phyloP scores from a whole-genome alignment of 2,329 filamentous ascomycete species.

The Metarhizium rileyi region DNA sequence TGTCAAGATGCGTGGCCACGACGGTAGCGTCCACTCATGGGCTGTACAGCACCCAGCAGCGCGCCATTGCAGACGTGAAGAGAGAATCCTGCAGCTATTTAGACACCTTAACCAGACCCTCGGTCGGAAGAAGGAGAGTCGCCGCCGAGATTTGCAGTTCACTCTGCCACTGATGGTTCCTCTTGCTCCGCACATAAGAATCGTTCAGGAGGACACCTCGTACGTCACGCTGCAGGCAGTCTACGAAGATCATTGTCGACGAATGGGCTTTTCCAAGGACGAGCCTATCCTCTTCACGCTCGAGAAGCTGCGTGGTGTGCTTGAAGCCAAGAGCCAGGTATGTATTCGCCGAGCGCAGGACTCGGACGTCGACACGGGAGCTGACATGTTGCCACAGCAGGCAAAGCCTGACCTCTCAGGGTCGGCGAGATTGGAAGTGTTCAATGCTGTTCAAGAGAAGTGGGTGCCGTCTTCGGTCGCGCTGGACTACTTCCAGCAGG shows the following conservation, averaged over 20 bases:
- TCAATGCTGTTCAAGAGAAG: constrained; percentile 86
- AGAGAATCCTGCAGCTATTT: constrained; percentile 92
- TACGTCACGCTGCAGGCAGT: constrained; percentile 92
- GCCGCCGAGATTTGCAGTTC: constrained; percentile 89
- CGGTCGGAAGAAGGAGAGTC: constrained; percentile 86
- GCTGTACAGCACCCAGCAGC: constrained; percentile 94
- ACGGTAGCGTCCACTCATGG: constrained; percentile 94
- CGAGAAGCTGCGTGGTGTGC: constrained; percentile 75
- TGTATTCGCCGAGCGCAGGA: constrained; percentile 18
- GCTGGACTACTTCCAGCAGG: constrained; percentile 80
- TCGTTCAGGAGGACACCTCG: constrained; percentile 91
- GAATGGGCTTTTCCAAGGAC: constrained; percentile 81
- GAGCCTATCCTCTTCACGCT: constrained; percentile 92
- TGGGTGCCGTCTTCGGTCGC: constrained; percentile 78
- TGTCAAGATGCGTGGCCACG: constrained; percentile 92
- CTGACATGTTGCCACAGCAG: constrained; percentile 26
- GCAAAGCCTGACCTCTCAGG: constrained; percentile 60
- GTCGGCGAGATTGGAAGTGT: constrained; percentile 77
- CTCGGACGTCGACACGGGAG: not conserved
- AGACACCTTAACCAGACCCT: constrained; percentile 92
- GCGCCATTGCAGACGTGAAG: constrained; percentile 84
- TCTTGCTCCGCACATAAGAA: constrained; percentile 83
- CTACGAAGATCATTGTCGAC: constrained; percentile 91
- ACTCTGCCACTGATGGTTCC: constrained; percentile 94
- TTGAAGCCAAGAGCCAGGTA: constrained; percentile 56